Evolutionary conservation across 306 rosid genomes (phyloP), one percentile per base, ranked within the genome.

Genomic region (Quercus alba): DNA sequence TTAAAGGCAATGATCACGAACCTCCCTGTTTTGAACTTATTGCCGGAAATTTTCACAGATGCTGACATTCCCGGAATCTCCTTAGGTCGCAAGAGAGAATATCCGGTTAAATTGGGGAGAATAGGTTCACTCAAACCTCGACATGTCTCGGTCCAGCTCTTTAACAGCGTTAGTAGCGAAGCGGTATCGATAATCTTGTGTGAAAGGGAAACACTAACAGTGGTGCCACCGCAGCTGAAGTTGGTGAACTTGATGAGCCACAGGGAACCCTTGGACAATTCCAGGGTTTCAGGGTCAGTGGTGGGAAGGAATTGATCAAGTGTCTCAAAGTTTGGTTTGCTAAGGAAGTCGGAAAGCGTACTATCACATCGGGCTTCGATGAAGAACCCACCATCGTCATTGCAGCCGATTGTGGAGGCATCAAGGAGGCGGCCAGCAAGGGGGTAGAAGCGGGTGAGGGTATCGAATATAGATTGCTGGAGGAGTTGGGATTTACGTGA

Each of bases 141-240:
- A 31, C 77, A 46, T 0, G 56, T 2, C 21, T 79, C 70, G 55
- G 84, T 76, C 89, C 86, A 85, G 28, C 77, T 70, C n/a, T 70
- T 68, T 8, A 81, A 76, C 52, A 88, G 9, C 0, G 79, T 49
- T 18, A 76, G 35, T 5, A 83, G 10, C 3, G 77, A 10, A 1
- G 84, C 76, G 0, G 76, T 51, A 26, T 88, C 87, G 13, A 57
- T 74, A 10, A 88, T 56, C 71, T 88, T 88, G 79, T 88, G 89
- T 3, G 81, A 59, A 67, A 80, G 81, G 14, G 81, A 83, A 0
- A 85, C 4, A 21, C 83, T 79, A 4, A 85, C 0, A 26, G 89
- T 80, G 15, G 86, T 83, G 69, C 70, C 81, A 23, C 87, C 87
- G 75, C 91, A 88, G 26, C 70, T 35, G 82, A 85, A 85, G 15